A percentile compares a stretch with the other conserved stretches of the same genome.
Evolutionary conservation across 2,329 filamentous ascomycete species (phyloP).

Genomic region (Colletotrichum coccodes): DNA sequence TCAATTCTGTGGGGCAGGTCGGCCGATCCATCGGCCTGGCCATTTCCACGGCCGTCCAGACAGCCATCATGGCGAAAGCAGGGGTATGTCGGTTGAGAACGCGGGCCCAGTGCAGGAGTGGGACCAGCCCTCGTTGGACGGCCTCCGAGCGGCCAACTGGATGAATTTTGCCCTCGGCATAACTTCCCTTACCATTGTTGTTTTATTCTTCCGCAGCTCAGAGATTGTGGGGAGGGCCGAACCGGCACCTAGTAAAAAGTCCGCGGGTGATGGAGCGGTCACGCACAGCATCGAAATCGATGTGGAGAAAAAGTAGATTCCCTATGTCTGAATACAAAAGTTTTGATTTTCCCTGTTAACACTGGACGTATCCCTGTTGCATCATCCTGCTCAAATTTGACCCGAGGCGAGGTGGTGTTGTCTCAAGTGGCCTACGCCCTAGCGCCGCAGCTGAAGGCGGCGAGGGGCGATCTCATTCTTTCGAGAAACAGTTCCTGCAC

Average conservation of each 20-base stretch:
- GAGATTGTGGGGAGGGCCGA: slow-evolving; percentile 60
- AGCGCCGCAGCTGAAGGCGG: not conserved
- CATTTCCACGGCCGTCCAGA: slow-evolving; percentile 72
- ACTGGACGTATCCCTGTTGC: not conserved
- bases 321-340: slow-evolving; percentile 7
- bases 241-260: not conserved
- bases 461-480: not conserved
- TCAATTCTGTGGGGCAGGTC: slow-evolving; percentile 74
- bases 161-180: slow-evolving; percentile 61
- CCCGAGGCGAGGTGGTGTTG: not conserved
- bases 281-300: slow-evolving; percentile 22
- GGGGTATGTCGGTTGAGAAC: slow-evolving; percentile 54
- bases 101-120: slow-evolving; percentile 53
- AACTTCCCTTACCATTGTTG: slow-evolving; percentile 53
- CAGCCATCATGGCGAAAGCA: slow-evolving; percentile 65
- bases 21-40: slow-evolving; percentile 74
- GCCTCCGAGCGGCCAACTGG: slow-evolving; percentile 62
- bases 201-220: slow-evolving; percentile 60
- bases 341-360: not conserved
- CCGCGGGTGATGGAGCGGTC: slow-evolving; percentile 33
- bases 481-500: not conserved
- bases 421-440: not conserved
- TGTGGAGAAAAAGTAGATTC: slow-evolving; percentile 9
- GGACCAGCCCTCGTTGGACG: slow-evolving; percentile 58
- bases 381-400: not conserved